Percentiles rank a stretch among this genome's conserved stretches.
phyloP scores from a whole-genome alignment of 306 rosid genomes.

The Coriaria nepalensis region DNA sequence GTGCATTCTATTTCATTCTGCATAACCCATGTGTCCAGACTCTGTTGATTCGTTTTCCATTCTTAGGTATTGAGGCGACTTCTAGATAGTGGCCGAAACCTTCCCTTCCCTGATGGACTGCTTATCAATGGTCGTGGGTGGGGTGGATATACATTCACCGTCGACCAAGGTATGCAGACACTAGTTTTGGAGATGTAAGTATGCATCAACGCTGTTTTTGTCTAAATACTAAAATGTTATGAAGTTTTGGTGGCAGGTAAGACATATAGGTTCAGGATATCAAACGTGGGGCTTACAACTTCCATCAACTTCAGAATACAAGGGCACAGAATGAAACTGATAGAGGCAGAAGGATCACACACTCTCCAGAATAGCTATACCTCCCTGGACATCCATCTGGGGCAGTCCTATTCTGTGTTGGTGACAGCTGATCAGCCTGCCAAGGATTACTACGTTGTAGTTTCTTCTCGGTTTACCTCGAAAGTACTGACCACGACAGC shows the following conservation, averaged over 20 bases:
- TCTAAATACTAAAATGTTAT: conserved; percentile 2
- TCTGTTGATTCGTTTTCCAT: neutral
- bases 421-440: conserved; percentile 86
- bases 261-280: conserved; percentile 84
- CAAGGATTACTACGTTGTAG: conserved; percentile 70
- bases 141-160: conserved; percentile 83
- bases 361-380: conserved; percentile 69
- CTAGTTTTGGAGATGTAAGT: neutral
- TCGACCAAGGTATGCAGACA: conserved; percentile 56
- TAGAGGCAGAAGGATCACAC: conserved; percentile 97
- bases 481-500: conserved; percentile 68
- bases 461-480: conserved; percentile 69
- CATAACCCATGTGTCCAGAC: neutral
- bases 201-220: neutral
- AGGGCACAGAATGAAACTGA: conserved; percentile 63
- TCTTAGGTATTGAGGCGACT: conserved; percentile 50
- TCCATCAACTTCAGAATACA: conserved; percentile 89
- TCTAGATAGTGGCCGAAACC: conserved; percentile 59
- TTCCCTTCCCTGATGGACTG: conserved; percentile 83
- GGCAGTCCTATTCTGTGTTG: conserved; percentile 83
- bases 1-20: neutral
- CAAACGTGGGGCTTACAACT: conserved; percentile 87
- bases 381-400: conserved; percentile 79
- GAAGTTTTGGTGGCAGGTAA: conserved; percentile 35
- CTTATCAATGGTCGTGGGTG: conserved; percentile 88